A percentile compares a stretch with the other conserved stretches of the same genome.
These are phyloP conservation scores for Lactarius sanguifluus DNA, from an alignment of 768 basidiomycete genomes.

Conservation along the genomic window DNA sequence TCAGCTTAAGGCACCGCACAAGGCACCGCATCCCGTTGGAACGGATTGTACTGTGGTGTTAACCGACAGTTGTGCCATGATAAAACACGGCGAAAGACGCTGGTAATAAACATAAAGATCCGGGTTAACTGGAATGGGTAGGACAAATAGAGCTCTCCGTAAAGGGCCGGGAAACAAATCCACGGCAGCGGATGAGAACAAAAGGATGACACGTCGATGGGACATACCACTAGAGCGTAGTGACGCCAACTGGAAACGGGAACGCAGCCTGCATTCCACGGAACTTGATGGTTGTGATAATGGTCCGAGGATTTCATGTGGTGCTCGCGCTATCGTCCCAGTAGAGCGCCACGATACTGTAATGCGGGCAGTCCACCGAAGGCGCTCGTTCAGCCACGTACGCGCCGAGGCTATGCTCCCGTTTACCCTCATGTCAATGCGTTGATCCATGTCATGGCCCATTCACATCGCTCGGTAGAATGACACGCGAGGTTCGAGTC, in stretches of 20 bases:
- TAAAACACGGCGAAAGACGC: background rate
- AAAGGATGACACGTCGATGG: background rate
- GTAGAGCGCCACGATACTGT: constrained; percentile 70
- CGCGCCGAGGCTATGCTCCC: too few relatives aligned
- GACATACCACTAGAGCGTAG: constrained; percentile 50
- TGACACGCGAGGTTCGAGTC: constrained; percentile 57
- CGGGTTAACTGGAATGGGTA: too few relatives aligned
- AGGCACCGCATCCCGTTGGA: background rate
- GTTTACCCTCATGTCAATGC: constrained; percentile 35
- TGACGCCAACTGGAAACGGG: constrained; percentile 77
- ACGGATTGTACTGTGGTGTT: background rate
- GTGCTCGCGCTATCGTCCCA: constrained; percentile 56
- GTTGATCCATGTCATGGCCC: constrained; percentile 70
- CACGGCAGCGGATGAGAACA: background rate
- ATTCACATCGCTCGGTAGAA: constrained; percentile 39
- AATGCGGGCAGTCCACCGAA: too few relatives aligned
- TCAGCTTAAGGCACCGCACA: background rate
- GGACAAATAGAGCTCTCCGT: too few relatives aligned
- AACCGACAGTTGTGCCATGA: too few relatives aligned
- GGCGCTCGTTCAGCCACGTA: too few relatives aligned
- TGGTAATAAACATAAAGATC: too few relatives aligned
- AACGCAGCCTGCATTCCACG: constrained; percentile 66
- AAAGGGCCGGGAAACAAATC: background rate
- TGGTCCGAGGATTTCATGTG: constrained; percentile 53
- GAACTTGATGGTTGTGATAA: constrained; percentile 62